Percentiles rank a stretch among this genome's conserved stretches.
Conservation (phyloP, 1,284 basidiomycete genomes). For the Singerocomus inundabilis region DNA sequence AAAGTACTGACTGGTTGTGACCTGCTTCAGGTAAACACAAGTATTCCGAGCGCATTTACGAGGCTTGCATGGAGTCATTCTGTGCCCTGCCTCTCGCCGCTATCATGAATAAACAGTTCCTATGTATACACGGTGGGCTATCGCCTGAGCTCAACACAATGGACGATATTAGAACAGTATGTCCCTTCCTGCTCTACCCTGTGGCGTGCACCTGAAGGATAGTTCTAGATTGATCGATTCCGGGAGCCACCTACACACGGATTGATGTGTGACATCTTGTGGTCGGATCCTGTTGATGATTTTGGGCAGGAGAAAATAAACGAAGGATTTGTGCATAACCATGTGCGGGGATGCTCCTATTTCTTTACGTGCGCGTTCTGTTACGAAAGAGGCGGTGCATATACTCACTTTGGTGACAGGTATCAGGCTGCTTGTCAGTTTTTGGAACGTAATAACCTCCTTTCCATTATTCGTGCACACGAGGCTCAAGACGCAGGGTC, state of each 20-base stretch:
- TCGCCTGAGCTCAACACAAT: slow-evolving; percentile 89
- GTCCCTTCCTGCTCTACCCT: slow-evolving; percentile 18
- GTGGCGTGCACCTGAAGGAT: slow-evolving; percentile 5
- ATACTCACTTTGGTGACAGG: slow-evolving; percentile 31
- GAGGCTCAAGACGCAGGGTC: slow-evolving; percentile 95
- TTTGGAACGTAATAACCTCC: slow-evolving; percentile 88
- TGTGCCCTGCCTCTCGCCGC: slow-evolving; percentile 90
- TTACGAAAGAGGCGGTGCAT: neutral
- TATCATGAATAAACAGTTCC: slow-evolving; percentile 96
- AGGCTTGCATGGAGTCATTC: slow-evolving; percentile 92
- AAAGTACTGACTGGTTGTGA: slow-evolving; percentile 5
- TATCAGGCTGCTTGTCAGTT: slow-evolving; percentile 93
- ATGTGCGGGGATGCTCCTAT: slow-evolving; percentile 93
- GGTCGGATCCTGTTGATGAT: slow-evolving; percentile 94
- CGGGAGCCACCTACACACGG: slow-evolving; percentile 93
- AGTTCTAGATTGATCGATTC: slow-evolving; percentile 82
- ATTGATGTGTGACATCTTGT: slow-evolving; percentile 93
- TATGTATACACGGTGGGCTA: slow-evolving; percentile 93
- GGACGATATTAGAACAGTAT: slow-evolving; percentile 80
- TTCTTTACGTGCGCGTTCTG: slow-evolving; percentile 75
- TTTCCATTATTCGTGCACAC: slow-evolving; percentile 94
- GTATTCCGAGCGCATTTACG: slow-evolving; percentile 88
- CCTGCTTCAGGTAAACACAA: slow-evolving; percentile 80
- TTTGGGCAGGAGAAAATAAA: slow-evolving; percentile 89
- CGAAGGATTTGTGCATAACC: slow-evolving; percentile 89